These are phyloP conservation scores for Dinochytrium kinnereticum DNA, from an alignment of 371 early-diverging fungal genomes.

Conservation along the genomic window DNA sequence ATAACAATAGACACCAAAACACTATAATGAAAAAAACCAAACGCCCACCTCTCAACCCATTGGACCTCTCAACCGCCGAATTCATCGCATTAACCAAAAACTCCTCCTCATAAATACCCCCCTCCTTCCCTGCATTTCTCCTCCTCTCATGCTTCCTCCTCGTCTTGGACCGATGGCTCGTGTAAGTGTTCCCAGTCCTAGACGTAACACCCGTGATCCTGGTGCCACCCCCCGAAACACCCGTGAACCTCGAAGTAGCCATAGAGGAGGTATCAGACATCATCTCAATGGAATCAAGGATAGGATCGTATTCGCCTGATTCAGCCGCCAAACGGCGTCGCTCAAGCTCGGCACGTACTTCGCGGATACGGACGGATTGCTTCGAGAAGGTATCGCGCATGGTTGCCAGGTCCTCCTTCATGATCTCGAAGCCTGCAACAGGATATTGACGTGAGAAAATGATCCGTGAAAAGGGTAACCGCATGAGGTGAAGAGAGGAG, in stretches of 20 bases:
- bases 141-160: constrained; percentile 75
- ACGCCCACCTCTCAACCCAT: constrained; percentile 28
- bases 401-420: constrained; percentile 76
- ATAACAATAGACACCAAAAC: too few relatives aligned
- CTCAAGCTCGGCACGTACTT: constrained; percentile 40
- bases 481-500: too few relatives aligned
- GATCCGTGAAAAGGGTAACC: background rate
- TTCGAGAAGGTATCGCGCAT: constrained; percentile 73
- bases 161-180: constrained; percentile 64
- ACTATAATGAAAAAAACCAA: constrained; percentile 1
- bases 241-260: constrained; percentile 78
- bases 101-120: constrained; percentile 83
- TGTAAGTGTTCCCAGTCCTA: constrained; percentile 16
- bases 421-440: constrained; percentile 47
- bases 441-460: constrained; percentile 7
- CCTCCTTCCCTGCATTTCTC: constrained; percentile 84
- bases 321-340: constrained; percentile 25
- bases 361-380: constrained; percentile 46
- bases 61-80: constrained; percentile 33
- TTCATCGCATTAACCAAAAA: constrained; percentile 61
- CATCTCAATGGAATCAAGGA: constrained; percentile 87
- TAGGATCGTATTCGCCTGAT: constrained; percentile 62
- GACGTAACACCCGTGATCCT: constrained; percentile 22
- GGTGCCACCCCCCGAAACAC: constrained; percentile 60
- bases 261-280: constrained; percentile 92